Conservation (phyloP, 2,329 filamentous ascomycete species). For the Daldinia sp. region DNA sequence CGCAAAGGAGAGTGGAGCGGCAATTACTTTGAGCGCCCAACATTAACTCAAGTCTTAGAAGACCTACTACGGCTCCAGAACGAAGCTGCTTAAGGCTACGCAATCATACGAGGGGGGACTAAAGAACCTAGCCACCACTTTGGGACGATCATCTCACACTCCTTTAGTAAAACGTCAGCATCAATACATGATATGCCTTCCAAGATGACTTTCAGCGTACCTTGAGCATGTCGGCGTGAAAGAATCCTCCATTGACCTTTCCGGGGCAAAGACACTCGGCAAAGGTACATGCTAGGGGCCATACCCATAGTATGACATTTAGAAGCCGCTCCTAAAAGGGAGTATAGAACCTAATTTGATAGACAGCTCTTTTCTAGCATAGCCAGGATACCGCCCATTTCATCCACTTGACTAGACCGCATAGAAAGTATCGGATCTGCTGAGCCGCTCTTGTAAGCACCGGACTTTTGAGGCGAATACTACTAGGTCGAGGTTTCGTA, state of each 20-base stretch:
- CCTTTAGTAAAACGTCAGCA: neutral
- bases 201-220: neutral
- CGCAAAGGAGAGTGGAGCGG: conserved; percentile 55
- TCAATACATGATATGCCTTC: conserved; percentile 3
- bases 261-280: neutral
- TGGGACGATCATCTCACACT: neutral
- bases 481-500: neutral
- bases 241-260: neutral
- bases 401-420: neutral
- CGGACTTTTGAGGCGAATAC: neutral
- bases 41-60: conserved; percentile 53
- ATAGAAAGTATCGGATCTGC: neutral
- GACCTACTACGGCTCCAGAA: conserved; percentile 40
- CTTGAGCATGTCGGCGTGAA: neutral
- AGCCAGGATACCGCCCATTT: neutral
- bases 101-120: neutral
- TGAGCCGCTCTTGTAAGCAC: neutral
- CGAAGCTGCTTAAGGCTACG: conserved; percentile 10
- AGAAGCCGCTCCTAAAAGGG: neutral
- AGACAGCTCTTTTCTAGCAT: neutral
- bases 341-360: conserved; percentile 1
- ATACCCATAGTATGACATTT: neutral
- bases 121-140: neutral
- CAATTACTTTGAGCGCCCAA: conserved; percentile 61
- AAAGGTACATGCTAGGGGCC: neutral